Evolutionary conservation across 1,284 basidiomycete genomes (phyloP).

Genomic region (Ceratobasidium sp.): DNA sequence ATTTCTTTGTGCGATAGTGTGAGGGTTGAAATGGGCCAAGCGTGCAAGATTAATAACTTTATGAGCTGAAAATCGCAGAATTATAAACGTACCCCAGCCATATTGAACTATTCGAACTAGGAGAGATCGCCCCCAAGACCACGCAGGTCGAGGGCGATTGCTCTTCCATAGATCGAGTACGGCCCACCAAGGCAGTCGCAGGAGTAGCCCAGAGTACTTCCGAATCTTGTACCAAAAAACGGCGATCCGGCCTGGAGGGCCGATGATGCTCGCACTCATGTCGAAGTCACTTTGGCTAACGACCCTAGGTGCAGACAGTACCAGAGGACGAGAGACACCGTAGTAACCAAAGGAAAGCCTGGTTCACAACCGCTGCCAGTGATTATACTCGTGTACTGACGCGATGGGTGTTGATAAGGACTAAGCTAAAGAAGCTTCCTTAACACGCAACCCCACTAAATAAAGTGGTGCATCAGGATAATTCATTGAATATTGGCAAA

Average conservation of each 20-base stretch:
- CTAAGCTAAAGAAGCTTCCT: not conserved
- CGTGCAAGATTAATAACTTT: conserved; percentile 48
- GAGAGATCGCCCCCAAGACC: conserved; percentile 61
- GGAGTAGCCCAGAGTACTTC: conserved; percentile 50
- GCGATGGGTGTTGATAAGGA: conserved; percentile 5
- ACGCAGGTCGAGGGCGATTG: conserved; percentile 61
- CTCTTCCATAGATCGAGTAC: conserved; percentile 52
- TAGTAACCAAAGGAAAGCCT: not conserved
- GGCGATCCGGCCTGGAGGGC: conserved; percentile 22
- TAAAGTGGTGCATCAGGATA: not conserved
- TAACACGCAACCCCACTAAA: not conserved
- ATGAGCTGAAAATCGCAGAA: conserved; percentile 53
- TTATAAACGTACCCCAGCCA: conserved; percentile 46
- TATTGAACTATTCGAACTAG: conserved; percentile 58
- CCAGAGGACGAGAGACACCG: not conserved
- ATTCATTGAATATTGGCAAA: not conserved
- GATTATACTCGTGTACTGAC: not conserved
- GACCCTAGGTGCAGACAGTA: not conserved
- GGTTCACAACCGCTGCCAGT: not conserved
- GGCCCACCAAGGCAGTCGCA: conserved; percentile 66
- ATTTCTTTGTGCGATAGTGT: conserved; percentile 56
- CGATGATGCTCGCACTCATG: not conserved
- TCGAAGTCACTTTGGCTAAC: not conserved
- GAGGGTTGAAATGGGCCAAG: conserved; percentile 51
- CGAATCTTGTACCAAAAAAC: conserved; percentile 11